Base-by-base conservation (phyloP, 2,329 filamentous ascomycete species). In the Bipolaris cookei region DNA sequence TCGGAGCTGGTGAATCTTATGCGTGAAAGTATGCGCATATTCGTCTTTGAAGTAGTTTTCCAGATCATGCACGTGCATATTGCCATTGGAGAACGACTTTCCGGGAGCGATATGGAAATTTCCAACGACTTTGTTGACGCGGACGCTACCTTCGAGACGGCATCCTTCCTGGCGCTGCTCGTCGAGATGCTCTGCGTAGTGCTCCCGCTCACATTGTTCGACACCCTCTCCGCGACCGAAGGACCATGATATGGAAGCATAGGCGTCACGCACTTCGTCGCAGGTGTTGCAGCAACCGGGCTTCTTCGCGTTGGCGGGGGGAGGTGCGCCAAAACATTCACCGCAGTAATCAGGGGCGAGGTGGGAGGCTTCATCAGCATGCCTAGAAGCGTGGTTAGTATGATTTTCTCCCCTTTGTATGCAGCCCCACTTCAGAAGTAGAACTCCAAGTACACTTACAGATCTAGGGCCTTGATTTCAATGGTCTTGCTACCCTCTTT, bases 101-200 rank as follows among this genome's bases (percentile, higher is more conserved):
- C 95, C 95, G 1, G 95, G 95, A 1, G 96, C 95, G 69, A 99
- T 90, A 78, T 99, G 95, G 84, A 99, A 99, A 82, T 99, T 99
- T 54, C 95, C 95, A 52, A 99, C 86, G 23, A 99, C 95, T 81
- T 99, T 99, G 84, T 99, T 99, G 65, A 99, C 96, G 45, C 91
- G 90, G 67, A 99, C 86, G 37, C 87, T 87, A 58, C 95, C 95
- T 77, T 97, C 92, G 63, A 99, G 90, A 48, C 95, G 91, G 79
- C 95, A 99, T 57, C 95, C 95, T 80, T 99, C 96, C 49, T 88
- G 86, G 54, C 93, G 87, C 80, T 98, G 94, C 61, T 87, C 88
- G 73, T 96, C 91, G 58, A 99, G 83, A 68, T 89, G 90, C 78
- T 97, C 91, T 59, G 87, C 86, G 77, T 98, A 99, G 76, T 97